Evolutionary conservation across 768 basidiomycete species (phyloP).

Genomic region (Porpolomopsis calyptriformis): DNA sequence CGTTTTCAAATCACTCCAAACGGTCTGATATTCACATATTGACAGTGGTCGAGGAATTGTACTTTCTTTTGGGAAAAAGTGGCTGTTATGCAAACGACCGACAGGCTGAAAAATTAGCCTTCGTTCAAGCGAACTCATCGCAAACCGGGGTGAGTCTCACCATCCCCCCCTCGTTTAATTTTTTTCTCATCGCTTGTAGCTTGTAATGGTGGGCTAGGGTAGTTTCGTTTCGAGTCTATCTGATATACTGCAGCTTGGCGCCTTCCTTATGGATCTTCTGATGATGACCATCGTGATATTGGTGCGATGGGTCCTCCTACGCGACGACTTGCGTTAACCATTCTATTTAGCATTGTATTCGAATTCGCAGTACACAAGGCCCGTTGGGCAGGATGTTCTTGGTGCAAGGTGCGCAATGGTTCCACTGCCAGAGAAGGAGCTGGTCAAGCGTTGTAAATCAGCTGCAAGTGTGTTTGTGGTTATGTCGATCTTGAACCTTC

Average conservation of each 20-base stretch:
- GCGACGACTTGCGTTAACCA: background rate
- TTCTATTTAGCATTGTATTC: slow-evolving; percentile 15
- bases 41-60: slow-evolving; percentile 7
- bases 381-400: slow-evolving; percentile 16
- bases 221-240: background rate
- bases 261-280: slow-evolving; percentile 15
- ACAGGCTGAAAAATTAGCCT: background rate
- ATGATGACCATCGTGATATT: slow-evolving; percentile 14
- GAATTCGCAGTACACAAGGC: slow-evolving; percentile 17
- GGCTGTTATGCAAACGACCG: slow-evolving; percentile 11
- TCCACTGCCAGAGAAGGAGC: no score
- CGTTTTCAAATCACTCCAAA: background rate
- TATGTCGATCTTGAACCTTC: slow-evolving; percentile 15
- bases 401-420: slow-evolving; percentile 11
- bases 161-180: background rate
- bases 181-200: background rate
- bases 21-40: background rate
- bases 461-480: slow-evolving; percentile 14
- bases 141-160: slow-evolving; percentile 9
- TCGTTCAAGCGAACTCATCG: slow-evolving; percentile 3
- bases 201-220: slow-evolving; percentile 5
- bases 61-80: slow-evolving; percentile 1
- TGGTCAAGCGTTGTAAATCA: slow-evolving; percentile 1
- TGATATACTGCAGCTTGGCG: slow-evolving; percentile 9
- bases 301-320: slow-evolving; percentile 6